These are phyloP conservation scores for Citrullus mucosospermus DNA, from an alignment of 306 rosid genomes.

Conservation along the genomic window DNA sequence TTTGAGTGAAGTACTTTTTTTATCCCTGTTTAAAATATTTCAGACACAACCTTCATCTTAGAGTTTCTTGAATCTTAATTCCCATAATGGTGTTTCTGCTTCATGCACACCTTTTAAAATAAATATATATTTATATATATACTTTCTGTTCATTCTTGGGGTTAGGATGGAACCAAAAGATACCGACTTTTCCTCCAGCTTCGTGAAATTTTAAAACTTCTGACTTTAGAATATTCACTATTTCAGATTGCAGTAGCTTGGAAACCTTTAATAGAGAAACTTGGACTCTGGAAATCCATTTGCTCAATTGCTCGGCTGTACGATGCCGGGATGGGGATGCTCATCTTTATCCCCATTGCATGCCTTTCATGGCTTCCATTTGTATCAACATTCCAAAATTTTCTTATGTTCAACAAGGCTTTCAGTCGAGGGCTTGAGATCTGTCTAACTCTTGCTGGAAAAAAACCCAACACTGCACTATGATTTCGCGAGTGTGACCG, in stretches of 20 bases:
- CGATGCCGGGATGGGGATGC: constrained; percentile 94
- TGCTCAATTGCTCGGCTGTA: constrained; percentile 78
- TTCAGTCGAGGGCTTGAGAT: constrained; percentile 92
- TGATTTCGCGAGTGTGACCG: constrained; percentile 13
- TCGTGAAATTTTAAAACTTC: not conserved
- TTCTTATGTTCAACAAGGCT: constrained; percentile 97
- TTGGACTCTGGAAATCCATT: constrained; percentile 75
- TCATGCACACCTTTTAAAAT: too few relatives aligned
- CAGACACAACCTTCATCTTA: not conserved
- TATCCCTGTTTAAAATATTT: not conserved
- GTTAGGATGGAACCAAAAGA: not conserved
- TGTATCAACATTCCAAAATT: constrained; percentile 81
- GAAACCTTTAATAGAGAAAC: constrained; percentile 65
- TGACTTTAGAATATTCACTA: constrained; percentile 8
- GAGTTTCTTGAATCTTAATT: not conserved
- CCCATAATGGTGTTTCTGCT: too few relatives aligned
- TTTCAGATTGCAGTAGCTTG: constrained; percentile 83
- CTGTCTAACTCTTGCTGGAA: constrained; percentile 81
- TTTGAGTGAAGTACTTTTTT: not conserved
- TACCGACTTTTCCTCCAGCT: not conserved
- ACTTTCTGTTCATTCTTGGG: not conserved
- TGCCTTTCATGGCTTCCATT: constrained; percentile 85
- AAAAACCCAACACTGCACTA: constrained; percentile 60
- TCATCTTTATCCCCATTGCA: constrained; percentile 76
- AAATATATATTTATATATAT: too few relatives aligned